Conservation (phyloP, 2,329 filamentous ascomycete genomes). For the Ophiognomonia clavigignenti-juglandacearum region DNA sequence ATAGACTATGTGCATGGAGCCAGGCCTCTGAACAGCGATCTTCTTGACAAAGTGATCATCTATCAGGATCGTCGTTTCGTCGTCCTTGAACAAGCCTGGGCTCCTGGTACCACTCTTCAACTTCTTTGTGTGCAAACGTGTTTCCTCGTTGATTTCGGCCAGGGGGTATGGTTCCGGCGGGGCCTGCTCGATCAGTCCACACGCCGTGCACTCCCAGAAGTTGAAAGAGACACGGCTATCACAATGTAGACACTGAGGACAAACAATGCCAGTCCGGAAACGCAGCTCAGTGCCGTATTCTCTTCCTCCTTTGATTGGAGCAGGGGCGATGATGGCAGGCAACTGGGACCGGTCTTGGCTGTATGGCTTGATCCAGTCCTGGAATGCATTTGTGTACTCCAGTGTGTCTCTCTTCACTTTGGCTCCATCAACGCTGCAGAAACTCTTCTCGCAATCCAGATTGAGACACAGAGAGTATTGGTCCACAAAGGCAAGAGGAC, state of each 20-base stretch:
- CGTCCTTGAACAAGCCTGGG: not conserved
- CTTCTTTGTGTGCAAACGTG: not conserved
- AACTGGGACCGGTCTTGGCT: slow-evolving; percentile 30
- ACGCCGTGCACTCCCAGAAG: not conserved
- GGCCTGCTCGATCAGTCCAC: not conserved
- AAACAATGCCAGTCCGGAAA: not conserved
- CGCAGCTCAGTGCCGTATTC: not conserved
- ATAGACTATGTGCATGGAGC: too few relatives aligned
- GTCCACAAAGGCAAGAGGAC: slow-evolving; percentile 1
- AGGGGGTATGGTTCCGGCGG: slow-evolving; percentile 3
- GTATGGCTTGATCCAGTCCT: slow-evolving; percentile 47
- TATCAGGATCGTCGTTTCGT: not conserved
- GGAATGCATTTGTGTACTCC: slow-evolving; percentile 51
- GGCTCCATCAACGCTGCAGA: not conserved
- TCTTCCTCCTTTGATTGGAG: slow-evolving; percentile 25
- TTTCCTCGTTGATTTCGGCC: not conserved
- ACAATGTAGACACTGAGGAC: not conserved
- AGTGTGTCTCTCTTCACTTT: slow-evolving; percentile 25
- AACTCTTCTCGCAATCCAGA: not conserved
- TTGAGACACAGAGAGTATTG: slow-evolving; percentile 7
- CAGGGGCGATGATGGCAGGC: slow-evolving; percentile 14
- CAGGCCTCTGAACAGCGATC: too few relatives aligned
- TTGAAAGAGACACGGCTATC: not conserved
- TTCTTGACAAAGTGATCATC: not conserved
- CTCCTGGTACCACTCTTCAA: not conserved